A percentile compares a stretch with the other conserved stretches of the same genome.
Evolutionary conservation across 345 rosid genomes (phyloP).

Genomic region (Ricinus communis): DNA sequence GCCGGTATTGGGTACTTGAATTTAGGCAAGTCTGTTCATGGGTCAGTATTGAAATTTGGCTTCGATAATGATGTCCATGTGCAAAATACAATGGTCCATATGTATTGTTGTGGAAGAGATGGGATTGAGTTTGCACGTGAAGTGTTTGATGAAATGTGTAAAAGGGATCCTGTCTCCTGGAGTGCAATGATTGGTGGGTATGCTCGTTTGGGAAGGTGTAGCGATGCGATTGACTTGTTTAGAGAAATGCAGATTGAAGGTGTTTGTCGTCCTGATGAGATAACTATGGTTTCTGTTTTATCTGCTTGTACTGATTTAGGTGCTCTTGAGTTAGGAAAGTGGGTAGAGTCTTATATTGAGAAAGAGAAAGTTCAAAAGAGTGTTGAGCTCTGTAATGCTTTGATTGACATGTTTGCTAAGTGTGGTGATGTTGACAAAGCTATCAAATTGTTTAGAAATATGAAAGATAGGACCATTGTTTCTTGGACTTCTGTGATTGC

Average conservation of each 20-base stretch:
- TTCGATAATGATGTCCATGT: conserved; percentile 47
- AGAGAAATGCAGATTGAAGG: conserved; percentile 46
- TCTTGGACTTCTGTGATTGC: conserved; percentile 62
- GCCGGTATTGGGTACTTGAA: conserved; percentile 45
- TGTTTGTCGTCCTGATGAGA: conserved; percentile 52
- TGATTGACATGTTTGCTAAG: conserved; percentile 54
- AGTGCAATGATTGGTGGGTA: conserved; percentile 60
- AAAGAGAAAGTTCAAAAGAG: conserved; percentile 29
- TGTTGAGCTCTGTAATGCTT: conserved; percentile 48
- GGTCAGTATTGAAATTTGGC: conserved; percentile 44
- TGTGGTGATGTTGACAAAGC: conserved; percentile 62
- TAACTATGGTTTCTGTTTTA: conserved; percentile 53
- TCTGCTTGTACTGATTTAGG: conserved; percentile 58
- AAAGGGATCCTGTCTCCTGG: conserved; percentile 50
- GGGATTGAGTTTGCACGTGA: conserved; percentile 44
- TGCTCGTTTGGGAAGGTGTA: conserved; percentile 36
- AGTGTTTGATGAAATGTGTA: conserved; percentile 52
- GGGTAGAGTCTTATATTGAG: conserved; percentile 50
- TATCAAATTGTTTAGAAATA: conserved; percentile 42
- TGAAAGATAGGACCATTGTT: conserved; percentile 44
- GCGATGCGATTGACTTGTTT: conserved; percentile 46
- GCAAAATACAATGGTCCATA: conserved; percentile 48
- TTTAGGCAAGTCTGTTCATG: conserved; percentile 47
- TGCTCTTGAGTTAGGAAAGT: conserved; percentile 55
- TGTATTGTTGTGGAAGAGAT: conserved; percentile 34